Conservation (phyloP, 192 early-diverging fungal genomes). For the Cetraspora pellucida region DNA sequence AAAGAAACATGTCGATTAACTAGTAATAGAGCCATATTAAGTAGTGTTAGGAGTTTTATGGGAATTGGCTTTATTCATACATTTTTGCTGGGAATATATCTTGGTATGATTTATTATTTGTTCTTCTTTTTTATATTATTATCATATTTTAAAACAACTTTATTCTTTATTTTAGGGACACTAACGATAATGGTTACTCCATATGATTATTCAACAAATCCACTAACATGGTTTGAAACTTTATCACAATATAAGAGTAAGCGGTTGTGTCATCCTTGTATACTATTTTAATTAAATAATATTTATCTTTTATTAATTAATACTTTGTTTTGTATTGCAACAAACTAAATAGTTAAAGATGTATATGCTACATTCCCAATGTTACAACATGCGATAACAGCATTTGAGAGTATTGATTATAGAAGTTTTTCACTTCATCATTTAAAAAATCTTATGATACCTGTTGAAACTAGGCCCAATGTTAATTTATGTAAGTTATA, state of each 20-base stretch:
- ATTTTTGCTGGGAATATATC: conserved; percentile 43
- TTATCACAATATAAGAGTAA: conserved; percentile 45
- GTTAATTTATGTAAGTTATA: conserved; percentile 42
- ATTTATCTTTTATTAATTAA: neutral
- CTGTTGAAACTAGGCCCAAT: conserved; percentile 56
- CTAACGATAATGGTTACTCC: conserved; percentile 40
- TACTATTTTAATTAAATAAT: neutral
- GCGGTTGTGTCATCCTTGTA: neutral
- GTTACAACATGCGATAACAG: conserved; percentile 54
- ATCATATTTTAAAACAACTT: neutral
- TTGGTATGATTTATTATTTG: conserved; percentile 33
- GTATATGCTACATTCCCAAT: conserved; percentile 64
- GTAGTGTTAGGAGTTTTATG: conserved; percentile 42
- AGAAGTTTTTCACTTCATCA: conserved; percentile 50
- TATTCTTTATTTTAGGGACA: conserved; percentile 40
- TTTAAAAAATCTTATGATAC: conserved; percentile 66
- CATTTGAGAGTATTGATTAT: conserved; percentile 45
- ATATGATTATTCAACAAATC: conserved; percentile 39
- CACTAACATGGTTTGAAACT: conserved; percentile 43
- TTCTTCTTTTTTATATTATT: neutral
- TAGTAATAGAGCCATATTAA: conserved; percentile 47
- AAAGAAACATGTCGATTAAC: conserved; percentile 62
- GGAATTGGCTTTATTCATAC: conserved; percentile 49
- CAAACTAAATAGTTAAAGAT: conserved; percentile 59
- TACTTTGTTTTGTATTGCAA: no score